Percentiles rank a stretch among this genome's conserved stretches.
These are phyloP conservation scores for Cordia subcordata DNA, from an alignment of 257 asterid species.

Conservation along the genomic window DNA sequence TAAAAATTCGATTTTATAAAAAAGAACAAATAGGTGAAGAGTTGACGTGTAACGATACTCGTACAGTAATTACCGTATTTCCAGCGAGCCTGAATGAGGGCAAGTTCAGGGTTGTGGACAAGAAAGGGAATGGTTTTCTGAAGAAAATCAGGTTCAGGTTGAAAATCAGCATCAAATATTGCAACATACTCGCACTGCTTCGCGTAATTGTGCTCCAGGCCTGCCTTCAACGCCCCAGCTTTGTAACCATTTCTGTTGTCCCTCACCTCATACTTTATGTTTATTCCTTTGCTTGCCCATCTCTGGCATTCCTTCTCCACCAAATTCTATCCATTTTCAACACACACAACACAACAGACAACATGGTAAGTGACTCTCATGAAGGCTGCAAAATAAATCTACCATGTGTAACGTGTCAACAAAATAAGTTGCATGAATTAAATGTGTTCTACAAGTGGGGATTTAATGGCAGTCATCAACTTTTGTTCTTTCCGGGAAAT, in stretches of 20 bases:
- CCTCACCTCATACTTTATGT: constrained; percentile 82
- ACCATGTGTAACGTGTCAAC: too few relatives aligned
- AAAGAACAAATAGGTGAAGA: too few relatives aligned
- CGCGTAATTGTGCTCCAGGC: constrained; percentile 63
- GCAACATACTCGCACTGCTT: constrained; percentile 84
- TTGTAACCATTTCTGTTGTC: constrained; percentile 89
- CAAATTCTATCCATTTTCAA: constrained; percentile 45
- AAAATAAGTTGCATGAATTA: too few relatives aligned
- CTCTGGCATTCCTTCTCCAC: constrained; percentile 87
- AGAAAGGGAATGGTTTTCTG: constrained; percentile 78
- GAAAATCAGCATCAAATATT: constrained; percentile 90
- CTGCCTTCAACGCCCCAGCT: constrained; percentile 90
- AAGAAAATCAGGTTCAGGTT: constrained; percentile 88
- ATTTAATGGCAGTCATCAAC: too few relatives aligned
- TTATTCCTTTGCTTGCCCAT: constrained; percentile 92
- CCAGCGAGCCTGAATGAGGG: constrained; percentile 95
- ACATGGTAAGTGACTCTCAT: too few relatives aligned
- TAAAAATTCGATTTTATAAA: too few relatives aligned
- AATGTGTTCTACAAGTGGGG: too few relatives aligned
- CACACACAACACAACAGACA: constrained; percentile 3
- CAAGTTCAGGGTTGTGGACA: constrained; percentile 72
- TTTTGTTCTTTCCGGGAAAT: too few relatives aligned
- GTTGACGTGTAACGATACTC: neutral
- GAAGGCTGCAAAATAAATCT: too few relatives aligned
- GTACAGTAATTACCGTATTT: constrained; percentile 53